Evolutionary conservation across 768 basidiomycete genomes (phyloP).

Genomic region (Lactarius hengduanensis): DNA sequence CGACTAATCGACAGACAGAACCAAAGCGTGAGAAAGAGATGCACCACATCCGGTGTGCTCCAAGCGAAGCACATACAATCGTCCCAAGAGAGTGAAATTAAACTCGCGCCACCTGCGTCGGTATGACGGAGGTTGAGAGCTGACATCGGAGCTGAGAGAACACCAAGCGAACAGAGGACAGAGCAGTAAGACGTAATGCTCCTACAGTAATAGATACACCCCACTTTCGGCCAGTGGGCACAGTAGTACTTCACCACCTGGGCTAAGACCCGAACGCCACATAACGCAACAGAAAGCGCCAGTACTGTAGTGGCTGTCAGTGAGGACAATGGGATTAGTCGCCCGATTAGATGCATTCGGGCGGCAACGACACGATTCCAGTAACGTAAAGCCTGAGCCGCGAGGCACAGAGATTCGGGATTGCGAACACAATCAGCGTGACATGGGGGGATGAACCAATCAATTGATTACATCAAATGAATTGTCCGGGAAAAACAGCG

Average conservation of each 20-base stretch:
- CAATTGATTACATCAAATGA: conserved; percentile 21
- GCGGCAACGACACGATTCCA: conserved; percentile 8
- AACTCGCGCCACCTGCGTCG: neutral
- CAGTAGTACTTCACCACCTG: neutral
- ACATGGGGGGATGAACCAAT: neutral
- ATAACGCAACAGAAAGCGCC: neutral
- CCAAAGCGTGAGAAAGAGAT: conserved; percentile 7
- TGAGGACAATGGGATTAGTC: neutral
- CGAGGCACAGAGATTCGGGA: conserved; percentile 1
- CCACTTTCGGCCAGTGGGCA: neutral
- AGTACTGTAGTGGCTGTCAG: neutral
- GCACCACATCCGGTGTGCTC: conserved; percentile 8
- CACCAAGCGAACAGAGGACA: neutral
- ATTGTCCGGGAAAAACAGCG: neutral
- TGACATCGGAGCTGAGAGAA: neutral
- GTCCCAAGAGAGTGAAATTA: conserved; percentile 13
- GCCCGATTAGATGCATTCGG: conserved; percentile 10
- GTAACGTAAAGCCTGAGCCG: neutral
- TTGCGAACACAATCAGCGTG: conserved; percentile 6
- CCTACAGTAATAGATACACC: neutral
- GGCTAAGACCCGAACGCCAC: conserved; percentile 3
- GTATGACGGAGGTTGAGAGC: neutral
- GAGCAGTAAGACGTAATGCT: neutral
- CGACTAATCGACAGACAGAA: conserved; percentile 3
- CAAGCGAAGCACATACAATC: conserved; percentile 11